Evolutionary conservation across 1,139 yeast genomes (phyloP), one percentile per base, ranked within the genome.

Genomic region (Geotrichum aggregatum): DNA sequence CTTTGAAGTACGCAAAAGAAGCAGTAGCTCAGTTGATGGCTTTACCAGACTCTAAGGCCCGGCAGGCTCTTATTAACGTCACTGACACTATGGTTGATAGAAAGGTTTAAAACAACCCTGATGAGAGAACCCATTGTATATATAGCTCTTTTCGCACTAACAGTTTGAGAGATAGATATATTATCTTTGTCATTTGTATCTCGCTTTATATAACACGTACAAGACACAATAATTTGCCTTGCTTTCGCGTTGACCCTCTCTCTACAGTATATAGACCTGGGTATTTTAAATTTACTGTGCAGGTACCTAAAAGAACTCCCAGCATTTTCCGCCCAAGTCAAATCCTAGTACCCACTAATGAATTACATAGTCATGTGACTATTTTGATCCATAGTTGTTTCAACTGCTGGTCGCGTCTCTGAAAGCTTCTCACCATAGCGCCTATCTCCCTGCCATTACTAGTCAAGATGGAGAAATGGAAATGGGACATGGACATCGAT

Each of bases 31-130:
- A 87, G 64, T 75, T 92, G 60, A 66, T 62, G 26, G 74, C 71
- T 3, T 75, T 92, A 47, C 98, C 98, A 1, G 91, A 85, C 58
- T 83, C 95, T 19, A 95, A 87, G 63, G 87, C 97, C n/a, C 77
- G 96, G 61, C 81, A 87, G 57, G 98, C 98, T 1, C 75, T 92
- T 58, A 92, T 85, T 65, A 79, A 87, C 58, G 76, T 92, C 62
- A 88, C 98, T n/a, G 83, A 83, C 65, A 84, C 94, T 11, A 80
- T 92, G 31, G 75, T 92, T 59, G 84, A 94, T 52, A 82, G 98
- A 75, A 77, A 77, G 36, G 50, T 21, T 46, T 61, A 33, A 58
- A 50, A 16, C n/a, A 30, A 13, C 33, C 10, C 10, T 30, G 11
- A 30, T 30, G 13, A 30, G 33, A 30, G 10, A 13, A 49, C 11